A percentile compares a stretch with the other conserved stretches of the same genome.
phyloP scores from a whole-genome alignment of 2,329 filamentous ascomycete species.

The Xenoacremonium recifei region DNA sequence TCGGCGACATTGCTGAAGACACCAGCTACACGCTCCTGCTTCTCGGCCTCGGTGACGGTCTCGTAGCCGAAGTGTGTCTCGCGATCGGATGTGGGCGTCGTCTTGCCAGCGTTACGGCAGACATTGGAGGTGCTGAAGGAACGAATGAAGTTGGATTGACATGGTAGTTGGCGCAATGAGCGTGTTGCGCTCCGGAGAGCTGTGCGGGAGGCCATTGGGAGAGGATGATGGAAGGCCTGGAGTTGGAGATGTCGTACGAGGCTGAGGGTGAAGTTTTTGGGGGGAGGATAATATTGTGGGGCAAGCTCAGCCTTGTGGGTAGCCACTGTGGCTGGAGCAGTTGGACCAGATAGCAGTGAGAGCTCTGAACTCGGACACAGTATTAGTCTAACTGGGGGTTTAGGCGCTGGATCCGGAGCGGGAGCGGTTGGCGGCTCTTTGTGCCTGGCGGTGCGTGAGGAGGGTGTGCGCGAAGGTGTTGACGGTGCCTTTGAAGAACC shows the following conservation, averaged over 20 bases:
- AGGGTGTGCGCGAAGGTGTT: constrained; percentile 29
- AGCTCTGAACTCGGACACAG: no score
- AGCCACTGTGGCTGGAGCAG: constrained; percentile 16
- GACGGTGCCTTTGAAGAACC: constrained; percentile 28
- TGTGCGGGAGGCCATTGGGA: constrained; percentile 29
- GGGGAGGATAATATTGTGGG: constrained; percentile 10
- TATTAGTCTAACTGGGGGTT: no score
- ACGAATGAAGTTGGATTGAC: constrained; percentile 16
- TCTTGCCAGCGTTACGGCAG: constrained; percentile 20
- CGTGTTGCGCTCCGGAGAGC: constrained; percentile 28
- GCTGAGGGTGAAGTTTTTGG: constrained; percentile 28
- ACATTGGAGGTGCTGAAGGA: constrained; percentile 28
- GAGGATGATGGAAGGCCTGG: constrained; percentile 15
- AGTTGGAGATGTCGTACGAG: constrained; percentile 26
- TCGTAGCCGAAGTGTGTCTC: constrained; percentile 91
- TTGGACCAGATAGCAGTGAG: no score
- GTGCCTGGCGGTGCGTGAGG: constrained; percentile 16
- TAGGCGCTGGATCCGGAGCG: no score
- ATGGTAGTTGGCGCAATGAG: constrained; percentile 17
- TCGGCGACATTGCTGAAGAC: constrained; percentile 96
- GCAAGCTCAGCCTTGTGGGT: constrained; percentile 20
- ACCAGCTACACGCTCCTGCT: constrained; percentile 68
- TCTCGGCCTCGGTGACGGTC: constrained; percentile 77
- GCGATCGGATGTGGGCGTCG: constrained; percentile 40
- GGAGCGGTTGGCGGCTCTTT: no score